phyloP scores from a whole-genome alignment of 179 eudicot genomes.

The Camellia oleifera region DNA sequence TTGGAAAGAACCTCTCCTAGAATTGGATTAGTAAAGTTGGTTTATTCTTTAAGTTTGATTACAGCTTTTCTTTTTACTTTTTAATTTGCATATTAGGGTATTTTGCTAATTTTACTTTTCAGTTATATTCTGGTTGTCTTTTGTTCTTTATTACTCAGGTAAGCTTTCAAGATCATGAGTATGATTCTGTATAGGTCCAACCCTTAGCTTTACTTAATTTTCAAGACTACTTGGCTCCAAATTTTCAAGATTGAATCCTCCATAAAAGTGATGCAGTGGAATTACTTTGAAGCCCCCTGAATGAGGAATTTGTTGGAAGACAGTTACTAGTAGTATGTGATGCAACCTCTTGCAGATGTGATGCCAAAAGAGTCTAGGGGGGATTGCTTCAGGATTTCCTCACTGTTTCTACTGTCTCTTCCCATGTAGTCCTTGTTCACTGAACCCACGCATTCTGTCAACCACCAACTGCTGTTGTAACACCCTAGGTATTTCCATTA shows the following conservation, averaged over 20 bases:
- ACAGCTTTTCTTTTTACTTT: not conserved
- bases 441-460: no score
- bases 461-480: no score
- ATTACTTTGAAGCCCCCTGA: not conserved
- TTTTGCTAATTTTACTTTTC: not conserved
- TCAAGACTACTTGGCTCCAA: not conserved
- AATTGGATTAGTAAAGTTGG: not conserved
- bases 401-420: no score
- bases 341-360: not conserved
- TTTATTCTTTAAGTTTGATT: not conserved
- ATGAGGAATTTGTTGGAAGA: not conserved
- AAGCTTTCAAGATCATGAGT: not conserved
- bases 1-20: not conserved
- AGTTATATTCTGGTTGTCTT: not conserved
- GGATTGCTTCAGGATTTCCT: no score
- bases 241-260: not conserved
- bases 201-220: not conserved
- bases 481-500: no score
- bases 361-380: not conserved
- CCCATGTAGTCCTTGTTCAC: no score
- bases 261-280: not conserved
- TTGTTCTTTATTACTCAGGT: not conserved
- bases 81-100: not conserved
- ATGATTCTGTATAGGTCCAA: not conserved
- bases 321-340: not conserved